Evolutionary conservation across 2,329 filamentous ascomycete genomes (phyloP), one percentile per base, ranked within the genome.

Genomic region (Cercospora sesami): DNA sequence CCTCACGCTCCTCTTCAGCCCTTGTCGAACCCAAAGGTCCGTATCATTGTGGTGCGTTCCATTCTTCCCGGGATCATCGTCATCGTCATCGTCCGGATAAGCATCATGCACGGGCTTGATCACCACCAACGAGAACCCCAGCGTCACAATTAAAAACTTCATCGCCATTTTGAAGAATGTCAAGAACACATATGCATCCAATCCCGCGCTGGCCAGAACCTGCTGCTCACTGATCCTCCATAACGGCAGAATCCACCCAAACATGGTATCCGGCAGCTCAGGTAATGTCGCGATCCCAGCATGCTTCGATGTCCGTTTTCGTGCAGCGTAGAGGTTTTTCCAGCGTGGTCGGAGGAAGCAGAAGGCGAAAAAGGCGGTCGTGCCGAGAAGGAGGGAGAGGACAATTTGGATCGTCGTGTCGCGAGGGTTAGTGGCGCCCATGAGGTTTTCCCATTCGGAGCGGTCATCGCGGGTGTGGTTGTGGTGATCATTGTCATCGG

Each of bases 91-190:
- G 76, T 86, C 76, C 9, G 74, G 75, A 74, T 87, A 96, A 68
- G 87, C 86, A 67, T 86, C 85, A 77, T 98, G 96, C 67, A 99
- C 91, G 0, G 95, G 96, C 70, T 90, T 90, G 72, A 99, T 90
- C 4, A 99, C 87, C 16, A 87, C 84, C 39, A 91, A 83, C 30
- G 94, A 90, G 75, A 98, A 93, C 79, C 97, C 88, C 66, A 95
- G 87, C 74, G 96, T 91, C 62, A 91, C 82, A 16, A 87, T 82
- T 61, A 98, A 89, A 73, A 97, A 91, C 70, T 91, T 92, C 72
- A 93, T 91, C 12, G 94, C 90, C 88, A 98, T 95, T 78, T 94
- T 96, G 85, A 97, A 98, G 81, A 99, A 99, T 16, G 90, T 87
- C 14, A 99, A 85, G 77, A 99, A 97, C 72, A 97, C 95, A 81